Evolutionary conservation across 768 basidiomycete genomes (phyloP).

Genomic region (Dentipellis fragilis): DNA sequence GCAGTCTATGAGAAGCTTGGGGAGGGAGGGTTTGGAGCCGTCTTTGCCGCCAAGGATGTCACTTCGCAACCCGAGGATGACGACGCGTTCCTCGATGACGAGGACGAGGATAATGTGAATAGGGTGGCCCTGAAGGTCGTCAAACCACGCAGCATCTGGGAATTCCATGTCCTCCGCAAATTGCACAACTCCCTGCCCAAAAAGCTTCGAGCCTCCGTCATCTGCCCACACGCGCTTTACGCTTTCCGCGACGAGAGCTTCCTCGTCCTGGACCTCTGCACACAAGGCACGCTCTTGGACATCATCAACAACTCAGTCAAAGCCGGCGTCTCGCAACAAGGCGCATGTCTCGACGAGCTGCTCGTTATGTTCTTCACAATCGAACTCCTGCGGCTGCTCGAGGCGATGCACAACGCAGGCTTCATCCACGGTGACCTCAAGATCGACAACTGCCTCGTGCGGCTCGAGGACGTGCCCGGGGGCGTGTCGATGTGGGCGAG

Average conservation of each 20-base stretch:
- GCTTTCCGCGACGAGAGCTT: constrained; percentile 84
- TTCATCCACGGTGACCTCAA: constrained; percentile 98
- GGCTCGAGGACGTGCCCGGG: constrained; percentile 75
- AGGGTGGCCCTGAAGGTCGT: constrained; percentile 89
- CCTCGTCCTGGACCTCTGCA: constrained; percentile 78
- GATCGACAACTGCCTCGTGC: constrained; percentile 96
- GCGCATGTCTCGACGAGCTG: constrained; percentile 82
- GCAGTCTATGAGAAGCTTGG: constrained; percentile 81
- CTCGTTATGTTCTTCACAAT: constrained; percentile 92
- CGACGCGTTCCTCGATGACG: constrained; percentile 30
- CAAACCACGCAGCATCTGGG: constrained; percentile 84
- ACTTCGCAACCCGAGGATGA: constrained; percentile 27
- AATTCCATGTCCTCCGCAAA: constrained; percentile 76
- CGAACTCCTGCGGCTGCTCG: constrained; percentile 77
- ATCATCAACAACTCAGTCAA: constrained; percentile 77
- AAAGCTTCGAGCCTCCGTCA: constrained; percentile 52
- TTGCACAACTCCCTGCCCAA: constrained; percentile 61
- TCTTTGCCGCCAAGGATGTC: constrained; percentile 73
- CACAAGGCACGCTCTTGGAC: constrained; percentile 87
- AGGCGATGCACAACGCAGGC: constrained; percentile 69
- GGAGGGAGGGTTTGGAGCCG: constrained; percentile 93
- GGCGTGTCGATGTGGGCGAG: constrained; percentile 60
- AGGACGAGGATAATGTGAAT: constrained; percentile 36
- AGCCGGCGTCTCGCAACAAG: constrained; percentile 70
- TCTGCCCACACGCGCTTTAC: constrained; percentile 72